Percentiles rank a stretch among this genome's conserved stretches.
Evolutionary conservation across 2,329 filamentous ascomycete species (phyloP).

Genomic region (Aspergillus neotritici): DNA sequence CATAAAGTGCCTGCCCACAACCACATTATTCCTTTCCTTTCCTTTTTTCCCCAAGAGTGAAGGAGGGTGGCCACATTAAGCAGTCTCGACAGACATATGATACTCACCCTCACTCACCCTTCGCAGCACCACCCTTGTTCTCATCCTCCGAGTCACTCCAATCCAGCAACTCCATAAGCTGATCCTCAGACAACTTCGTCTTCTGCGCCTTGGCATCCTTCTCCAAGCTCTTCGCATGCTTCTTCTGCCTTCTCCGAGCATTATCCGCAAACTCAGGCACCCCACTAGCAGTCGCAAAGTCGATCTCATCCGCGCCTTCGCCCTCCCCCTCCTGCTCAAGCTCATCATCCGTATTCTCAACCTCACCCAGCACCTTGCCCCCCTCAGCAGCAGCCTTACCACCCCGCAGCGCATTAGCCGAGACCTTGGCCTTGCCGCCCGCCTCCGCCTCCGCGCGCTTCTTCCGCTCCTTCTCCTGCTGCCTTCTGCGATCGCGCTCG

Average conservation of each 20-base stretch:
- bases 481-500: constrained; percentile 27
- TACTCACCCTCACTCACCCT: constrained; percentile 1
- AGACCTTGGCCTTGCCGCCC: constrained; percentile 49
- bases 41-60: too few species aligned
- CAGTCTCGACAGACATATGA: neutral
- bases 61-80: neutral
- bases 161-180: constrained; percentile 66
- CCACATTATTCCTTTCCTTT: too few species aligned
- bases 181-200: constrained; percentile 66
- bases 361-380: constrained; percentile 40
- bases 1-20: too few species aligned
- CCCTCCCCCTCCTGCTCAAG: constrained; percentile 37
- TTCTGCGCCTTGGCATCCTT: constrained; percentile 58
- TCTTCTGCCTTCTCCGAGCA: constrained; percentile 63
- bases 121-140: constrained; percentile 15
- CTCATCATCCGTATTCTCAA: constrained; percentile 41
- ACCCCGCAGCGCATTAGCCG: constrained; percentile 60
- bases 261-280: constrained; percentile 62
- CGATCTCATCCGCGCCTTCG: too few species aligned
- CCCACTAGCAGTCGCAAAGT: constrained; percentile 41
- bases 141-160: constrained; percentile 40
- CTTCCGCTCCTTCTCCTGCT: constrained; percentile 58
- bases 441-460: constrained; percentile 33
- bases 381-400: constrained; percentile 47
- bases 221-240: constrained; percentile 60